Percentiles rank a stretch among this genome's conserved stretches.
Conservation (phyloP, 73 alveolate genomes). For the Symbiodinium natans region DNA sequence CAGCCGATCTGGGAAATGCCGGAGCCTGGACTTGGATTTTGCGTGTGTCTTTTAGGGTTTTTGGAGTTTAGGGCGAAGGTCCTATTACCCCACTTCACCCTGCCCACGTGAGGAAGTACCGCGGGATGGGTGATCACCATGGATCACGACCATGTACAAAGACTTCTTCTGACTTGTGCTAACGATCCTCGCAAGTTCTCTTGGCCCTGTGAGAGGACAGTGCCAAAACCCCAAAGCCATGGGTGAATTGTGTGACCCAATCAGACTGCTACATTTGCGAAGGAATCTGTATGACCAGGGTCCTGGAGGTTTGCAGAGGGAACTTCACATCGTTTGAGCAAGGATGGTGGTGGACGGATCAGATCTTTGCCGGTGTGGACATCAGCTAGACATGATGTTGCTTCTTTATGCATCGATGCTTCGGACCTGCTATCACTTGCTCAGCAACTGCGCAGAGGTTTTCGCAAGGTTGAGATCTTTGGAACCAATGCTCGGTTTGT, state of each 20-base stretch:
- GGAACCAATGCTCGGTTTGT: neutral
- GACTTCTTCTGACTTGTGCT: neutral
- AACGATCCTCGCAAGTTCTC: neutral
- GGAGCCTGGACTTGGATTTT: neutral
- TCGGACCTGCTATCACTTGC: neutral
- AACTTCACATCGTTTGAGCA: too few species aligned
- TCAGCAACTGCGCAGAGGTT: neutral
- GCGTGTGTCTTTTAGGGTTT: neutral
- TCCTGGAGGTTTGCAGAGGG: too few species aligned
- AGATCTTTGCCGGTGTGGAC: too few species aligned
- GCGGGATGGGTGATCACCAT: neutral
- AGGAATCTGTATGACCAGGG: too few species aligned
- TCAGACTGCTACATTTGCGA: too few species aligned
- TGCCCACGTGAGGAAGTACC: neutral
- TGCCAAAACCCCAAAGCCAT: too few species aligned
- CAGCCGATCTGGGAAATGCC: constrained; percentile 78
- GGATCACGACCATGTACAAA: neutral
- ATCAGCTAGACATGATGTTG: too few species aligned
- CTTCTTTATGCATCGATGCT: neutral
- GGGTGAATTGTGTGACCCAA: too few species aligned
- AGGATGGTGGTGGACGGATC: too few species aligned
- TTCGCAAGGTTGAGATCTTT: neutral
- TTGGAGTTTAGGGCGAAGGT: neutral
- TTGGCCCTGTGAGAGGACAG: neutral
- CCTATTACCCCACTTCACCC: neutral